Evolutionary conservation across 768 basidiomycete species (phyloP), one percentile per base, ranked within the genome.

Genomic region (Kwoniella bestiolae): DNA sequence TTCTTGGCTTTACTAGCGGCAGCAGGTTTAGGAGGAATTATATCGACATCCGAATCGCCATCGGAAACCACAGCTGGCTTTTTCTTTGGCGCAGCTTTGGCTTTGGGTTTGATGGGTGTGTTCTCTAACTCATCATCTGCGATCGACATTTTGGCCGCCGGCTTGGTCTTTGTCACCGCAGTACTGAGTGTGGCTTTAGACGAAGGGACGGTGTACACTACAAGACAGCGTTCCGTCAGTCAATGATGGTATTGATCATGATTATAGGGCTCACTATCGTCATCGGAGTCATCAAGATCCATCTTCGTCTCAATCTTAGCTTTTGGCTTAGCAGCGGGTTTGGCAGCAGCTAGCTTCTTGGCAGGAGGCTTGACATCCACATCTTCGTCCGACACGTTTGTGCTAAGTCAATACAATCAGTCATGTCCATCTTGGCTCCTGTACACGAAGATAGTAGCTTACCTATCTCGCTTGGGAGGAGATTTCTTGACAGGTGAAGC

Each of bases 321-420:
- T 38, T 71, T 69, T 0, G 71, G 51, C 18, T 65, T 74, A 6
- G 74, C 25, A 60, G 75, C 57, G 55, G 82, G 60, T 38, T 80
- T 82, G 7, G 71, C 63, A 4, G 80, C 76, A 5, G 80, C 69
- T 3, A 72, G 68, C 59, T 79, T 76, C 45, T 75, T 73, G 52
- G 72, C 68, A 71, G 79, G 81, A 82, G 85, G 79, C 25, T 70
- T 68, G 44, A 59, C 25, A 38, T 72, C 69, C n/a, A 55, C 32
- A n/a, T 76, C 74, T 5, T 41, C 66, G 23, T 73, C 74, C 3
- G 70, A 72, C 11, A 69, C 67, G 26, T 67, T 52, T 25, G 50
- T 29, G 49, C 49, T 66, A 52, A 21, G n/a, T 23, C 28, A 21
- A 41, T 2, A 32, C n/a, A 21, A 32, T 60, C 51, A 60, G 23